Evolutionary conservation across 1,284 basidiomycete genomes (phyloP), one percentile per base, ranked within the genome.

Genomic region (Ganoderma lucidum): DNA sequence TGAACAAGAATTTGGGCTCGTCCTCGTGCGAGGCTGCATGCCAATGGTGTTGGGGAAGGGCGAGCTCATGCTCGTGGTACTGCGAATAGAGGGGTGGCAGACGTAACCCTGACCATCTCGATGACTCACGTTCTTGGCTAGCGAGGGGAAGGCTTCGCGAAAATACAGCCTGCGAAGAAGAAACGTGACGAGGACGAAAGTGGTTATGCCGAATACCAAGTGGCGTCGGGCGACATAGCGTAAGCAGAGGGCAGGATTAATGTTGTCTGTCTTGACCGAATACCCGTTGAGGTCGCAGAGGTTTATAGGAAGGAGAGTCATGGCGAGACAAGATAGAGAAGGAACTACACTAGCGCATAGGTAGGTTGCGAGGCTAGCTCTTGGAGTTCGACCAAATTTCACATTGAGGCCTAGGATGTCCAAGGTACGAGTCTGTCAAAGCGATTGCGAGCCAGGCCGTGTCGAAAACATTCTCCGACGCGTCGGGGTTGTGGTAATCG

Each of bases 11-110:
- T 41, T 69, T 70, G 12, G 72, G 70, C 45, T 73, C 72, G 2
- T 37, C 39, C 15, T 65, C 64, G 41, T 71, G 70, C 48, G 67
- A 62, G 1, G 69, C 23, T 19, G 68, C 65, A 35, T 69, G 39
- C 72, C 70, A 73, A 17, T 59, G 68, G 23, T 73, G 70, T 45
- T 73, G 72, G 2, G 70, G 72, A 19, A 73, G 62, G 12, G 30
- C 12, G 32, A 68, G 70, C 56, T 73, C 72, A 17, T 71, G 62
- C 42, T 65, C 35, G 28, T 70, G 72, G 55, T 70, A 71, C 62
- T 70, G 70, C 3, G 58, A n/a, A 58, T 73, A 73, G 8, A 73
- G 62, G 12, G 70, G 72, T 14, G 72, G 72, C 0, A 70, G 67
- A 23, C 56, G 60, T n/a, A n/a, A 4, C 1, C 70, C 70, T 0